Evolutionary conservation across 2,329 filamentous ascomycete species (phyloP).

Genomic region (Colletotrichum filicis): DNA sequence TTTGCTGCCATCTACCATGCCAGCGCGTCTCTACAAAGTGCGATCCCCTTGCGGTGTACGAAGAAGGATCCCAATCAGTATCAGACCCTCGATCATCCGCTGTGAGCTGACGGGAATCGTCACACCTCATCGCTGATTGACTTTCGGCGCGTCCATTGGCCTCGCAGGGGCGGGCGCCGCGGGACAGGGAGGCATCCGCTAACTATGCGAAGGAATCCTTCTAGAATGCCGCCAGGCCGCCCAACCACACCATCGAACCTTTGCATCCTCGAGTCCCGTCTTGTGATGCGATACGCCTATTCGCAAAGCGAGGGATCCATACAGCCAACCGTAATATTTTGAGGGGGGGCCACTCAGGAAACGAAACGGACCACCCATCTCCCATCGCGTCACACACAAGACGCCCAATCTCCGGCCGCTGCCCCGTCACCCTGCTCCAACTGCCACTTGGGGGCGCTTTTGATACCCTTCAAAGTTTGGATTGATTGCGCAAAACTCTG

Average conservation of each 20-base stretch:
- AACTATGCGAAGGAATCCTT: slow-evolving; percentile 21
- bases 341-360: background rate
- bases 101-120: background rate
- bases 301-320: background rate
- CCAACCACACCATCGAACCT: slow-evolving; percentile 16
- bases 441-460: background rate
- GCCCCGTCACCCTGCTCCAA: slow-evolving; percentile 1
- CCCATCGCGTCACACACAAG: background rate
- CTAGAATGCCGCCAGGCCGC: slow-evolving; percentile 28
- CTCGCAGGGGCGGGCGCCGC: background rate
- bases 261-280: background rate
- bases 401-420: slow-evolving; percentile 6
- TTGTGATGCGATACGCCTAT: background rate
- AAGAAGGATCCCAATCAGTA: background rate
- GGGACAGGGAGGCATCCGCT: background rate
- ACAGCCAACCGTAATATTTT: background rate
- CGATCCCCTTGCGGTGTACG: background rate
- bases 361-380: background rate
- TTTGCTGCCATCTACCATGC: background rate
- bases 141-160: background rate
- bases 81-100: background rate
- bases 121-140: slow-evolving; percentile 3
- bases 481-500: background rate
- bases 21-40: background rate
- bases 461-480: background rate